These are phyloP conservation scores for Solanum bulbocastanum DNA, from an alignment of 257 asterid species.

Conservation along the genomic window DNA sequence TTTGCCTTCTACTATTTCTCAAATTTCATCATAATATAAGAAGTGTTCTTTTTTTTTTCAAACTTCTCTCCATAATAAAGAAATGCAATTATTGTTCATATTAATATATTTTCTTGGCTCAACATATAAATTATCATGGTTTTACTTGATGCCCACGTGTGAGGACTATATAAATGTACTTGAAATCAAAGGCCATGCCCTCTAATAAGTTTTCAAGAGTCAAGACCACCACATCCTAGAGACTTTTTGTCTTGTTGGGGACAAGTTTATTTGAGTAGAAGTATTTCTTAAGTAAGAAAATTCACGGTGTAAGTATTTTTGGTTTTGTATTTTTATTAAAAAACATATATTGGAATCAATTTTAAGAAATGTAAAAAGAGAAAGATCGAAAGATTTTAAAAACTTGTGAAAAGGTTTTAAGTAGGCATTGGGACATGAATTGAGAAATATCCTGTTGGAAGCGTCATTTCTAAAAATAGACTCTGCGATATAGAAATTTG, in stretches of 20 bases:
- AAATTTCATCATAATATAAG: background rate
- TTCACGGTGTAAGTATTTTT: background rate
- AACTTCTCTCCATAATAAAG: background rate
- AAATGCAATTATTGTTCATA: background rate
- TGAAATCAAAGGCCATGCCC: background rate
- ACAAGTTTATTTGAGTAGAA: background rate
- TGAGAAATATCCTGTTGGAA: background rate
- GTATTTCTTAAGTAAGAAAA: background rate
- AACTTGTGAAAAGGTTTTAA: background rate
- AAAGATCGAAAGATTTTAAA: background rate
- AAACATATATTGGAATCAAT: background rate
- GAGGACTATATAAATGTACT: conserved; percentile 1
- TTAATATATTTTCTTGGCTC: background rate
- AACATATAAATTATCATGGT: background rate
- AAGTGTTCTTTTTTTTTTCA: background rate
- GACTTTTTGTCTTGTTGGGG: background rate
- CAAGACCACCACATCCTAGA: background rate
- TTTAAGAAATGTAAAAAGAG: background rate
- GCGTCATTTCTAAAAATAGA: background rate
- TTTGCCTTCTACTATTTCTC: background rate
- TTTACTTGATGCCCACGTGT: conserved; percentile 7
- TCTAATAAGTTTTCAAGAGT: background rate
- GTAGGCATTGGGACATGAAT: background rate
- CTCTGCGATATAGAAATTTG: background rate
- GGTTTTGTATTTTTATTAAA: background rate